Evolutionary conservation across 2,329 filamentous ascomycete species (phyloP), one percentile per base, ranked within the genome.

Genomic region (Hymenoscyphus occultus): DNA sequence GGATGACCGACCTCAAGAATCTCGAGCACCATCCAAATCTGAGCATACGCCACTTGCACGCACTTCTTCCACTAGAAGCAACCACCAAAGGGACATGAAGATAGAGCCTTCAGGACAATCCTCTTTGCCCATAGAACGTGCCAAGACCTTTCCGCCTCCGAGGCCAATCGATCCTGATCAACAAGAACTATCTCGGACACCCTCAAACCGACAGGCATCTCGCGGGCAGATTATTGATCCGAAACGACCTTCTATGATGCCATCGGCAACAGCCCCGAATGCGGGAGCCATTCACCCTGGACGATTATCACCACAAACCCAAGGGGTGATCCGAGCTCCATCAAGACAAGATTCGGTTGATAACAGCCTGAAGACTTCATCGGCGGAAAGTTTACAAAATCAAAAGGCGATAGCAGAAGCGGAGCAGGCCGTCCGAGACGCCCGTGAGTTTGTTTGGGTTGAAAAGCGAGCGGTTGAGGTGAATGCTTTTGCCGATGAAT

Each of bases 391-490:
- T 7, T 58, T 64, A 12, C 68, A 70, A 45, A 69, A 64, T 22
- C 64, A 82, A 84, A 64, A 89, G 90, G 69, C 86, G 87, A 65
- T 88, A 90, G 72, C 86, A 82, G 74, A 86, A 60, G 81, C 82
- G 51, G 87, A 90, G 69, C 83, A 84, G 57, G 90, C 89, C 3
- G 92, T 91, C 2, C 91, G 96, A 72, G 94, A 98, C 69, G 88
- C 96, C 75, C 87, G 94, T 69, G 95, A 98, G 70, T 99, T 98
- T 73, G 94, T 99, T 22, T 83, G 98, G 32, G 92, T 99, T 13
- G 95, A 99, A 79, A 97, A 97, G 80, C 88, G 90, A 69, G 90
- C 93, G 22, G 93, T 99, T 12, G 94, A 98, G 77, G 94, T 99
- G 60, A 98, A 99, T 76, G 95, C 95, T 2, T 90, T 99, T 73